phyloP scores from a whole-genome alignment of 768 basidiomycete species.

The Xerocomus spinulosus region DNA sequence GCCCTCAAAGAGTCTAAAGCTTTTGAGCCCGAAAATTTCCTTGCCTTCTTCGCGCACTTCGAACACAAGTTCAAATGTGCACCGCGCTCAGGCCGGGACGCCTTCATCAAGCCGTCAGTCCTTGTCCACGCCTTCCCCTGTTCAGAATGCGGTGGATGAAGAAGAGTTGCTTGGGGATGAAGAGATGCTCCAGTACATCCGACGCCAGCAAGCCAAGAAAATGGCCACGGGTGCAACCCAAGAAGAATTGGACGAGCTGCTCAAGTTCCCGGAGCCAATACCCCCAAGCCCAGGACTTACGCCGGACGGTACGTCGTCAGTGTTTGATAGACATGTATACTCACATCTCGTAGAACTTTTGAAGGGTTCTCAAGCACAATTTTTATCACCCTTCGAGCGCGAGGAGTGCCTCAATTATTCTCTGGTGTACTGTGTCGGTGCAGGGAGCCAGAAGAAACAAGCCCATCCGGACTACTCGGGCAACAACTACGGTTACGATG shows the following conservation, averaged over 20 bases:
- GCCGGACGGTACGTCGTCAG: conserved; percentile 57
- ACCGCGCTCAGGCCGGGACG: conserved; percentile 51
- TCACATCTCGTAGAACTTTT: conserved; percentile 48
- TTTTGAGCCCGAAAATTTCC: conserved; percentile 75
- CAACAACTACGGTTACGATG: conserved; percentile 95
- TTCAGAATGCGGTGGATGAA: conserved; percentile 71
- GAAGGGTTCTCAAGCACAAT: conserved; percentile 59
- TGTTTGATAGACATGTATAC: conserved; percentile 7
- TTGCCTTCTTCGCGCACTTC: conserved; percentile 54
- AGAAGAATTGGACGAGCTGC: conserved; percentile 80
- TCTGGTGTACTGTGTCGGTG: conserved; percentile 77
- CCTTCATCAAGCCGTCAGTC: conserved; percentile 73
- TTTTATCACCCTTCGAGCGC: conserved; percentile 82
- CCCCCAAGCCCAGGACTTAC: conserved; percentile 61
- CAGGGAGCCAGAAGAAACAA: conserved; percentile 76
- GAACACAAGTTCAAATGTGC: conserved; percentile 41
- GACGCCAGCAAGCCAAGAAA: conserved; percentile 85
- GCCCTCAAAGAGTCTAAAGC: conserved; percentile 78
- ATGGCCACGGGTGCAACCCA: conserved; percentile 78
- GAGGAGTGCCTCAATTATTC: conserved; percentile 89
- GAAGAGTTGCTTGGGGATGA: conserved; percentile 89
- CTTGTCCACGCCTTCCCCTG: conserved; percentile 81
- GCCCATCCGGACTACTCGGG: conserved; percentile 66
- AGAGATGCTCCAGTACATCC: conserved; percentile 94
- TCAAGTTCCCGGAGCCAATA: conserved; percentile 90